These are phyloP conservation scores for Cordia subcordata DNA, from an alignment of 257 asterid genomes.

Conservation along the genomic window DNA sequence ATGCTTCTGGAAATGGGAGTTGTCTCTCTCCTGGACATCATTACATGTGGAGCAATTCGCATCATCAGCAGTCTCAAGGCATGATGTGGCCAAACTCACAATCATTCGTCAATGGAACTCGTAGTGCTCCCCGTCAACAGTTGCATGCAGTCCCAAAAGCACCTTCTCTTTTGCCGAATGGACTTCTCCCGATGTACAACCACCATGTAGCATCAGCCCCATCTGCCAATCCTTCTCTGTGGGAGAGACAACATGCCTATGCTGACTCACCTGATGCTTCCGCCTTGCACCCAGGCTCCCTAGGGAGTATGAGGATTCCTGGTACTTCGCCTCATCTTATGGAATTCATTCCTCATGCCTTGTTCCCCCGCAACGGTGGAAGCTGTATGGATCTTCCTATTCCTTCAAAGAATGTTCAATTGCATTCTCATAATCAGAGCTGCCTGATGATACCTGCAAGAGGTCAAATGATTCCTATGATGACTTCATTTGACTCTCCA, in stretches of 20 bases:
- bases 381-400: conserved; percentile 66
- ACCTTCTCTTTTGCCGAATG: conserved; percentile 59
- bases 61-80: conserved; percentile 64
- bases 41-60: conserved; percentile 77
- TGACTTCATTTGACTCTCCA: conserved; percentile 83
- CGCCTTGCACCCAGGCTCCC: conserved; percentile 85
- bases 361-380: conserved; percentile 68
- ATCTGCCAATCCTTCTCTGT: conserved; percentile 71
- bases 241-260: conserved; percentile 76
- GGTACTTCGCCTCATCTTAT: conserved; percentile 76
- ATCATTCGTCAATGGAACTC: conserved; percentile 63
- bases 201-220: conserved; percentile 98
- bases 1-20: conserved; percentile 73
- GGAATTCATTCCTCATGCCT: conserved; percentile 68
- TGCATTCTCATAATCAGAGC: conserved; percentile 80
- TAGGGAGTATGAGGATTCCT: conserved; percentile 76
- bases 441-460: conserved; percentile 83
- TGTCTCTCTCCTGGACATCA: conserved; percentile 85
- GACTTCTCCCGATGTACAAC: conserved; percentile 55
- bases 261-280: conserved; percentile 84
- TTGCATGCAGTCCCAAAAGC: conserved; percentile 76
- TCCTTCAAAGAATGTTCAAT: conserved; percentile 63
- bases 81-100: conserved; percentile 78
- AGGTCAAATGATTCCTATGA: conserved; percentile 87
- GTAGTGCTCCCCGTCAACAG: conserved; percentile 61